Conservation (phyloP, 106 monocot species). For the Platanthera guangdongensis region DNA sequence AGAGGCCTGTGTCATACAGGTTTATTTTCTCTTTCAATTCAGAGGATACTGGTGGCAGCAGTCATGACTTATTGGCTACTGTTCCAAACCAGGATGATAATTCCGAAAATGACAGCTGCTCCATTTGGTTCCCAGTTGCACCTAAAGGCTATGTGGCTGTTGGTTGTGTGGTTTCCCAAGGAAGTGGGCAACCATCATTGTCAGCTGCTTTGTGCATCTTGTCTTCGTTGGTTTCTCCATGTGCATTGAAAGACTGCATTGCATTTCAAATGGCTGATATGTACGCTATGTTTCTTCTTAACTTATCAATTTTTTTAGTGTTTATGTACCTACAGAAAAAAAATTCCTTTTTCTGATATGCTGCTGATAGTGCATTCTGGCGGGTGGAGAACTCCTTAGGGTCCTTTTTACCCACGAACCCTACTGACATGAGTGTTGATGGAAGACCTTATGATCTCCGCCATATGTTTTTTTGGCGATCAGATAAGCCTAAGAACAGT, state of each 20-base stretch:
- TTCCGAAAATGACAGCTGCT: slow-evolving; percentile 20
- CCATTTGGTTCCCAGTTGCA: slow-evolving; percentile 95
- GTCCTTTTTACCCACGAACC: slow-evolving; percentile 64
- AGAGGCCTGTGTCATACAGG: slow-evolving; percentile 79
- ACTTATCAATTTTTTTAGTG: neutral
- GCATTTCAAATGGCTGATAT: slow-evolving; percentile 30
- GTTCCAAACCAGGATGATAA: slow-evolving; percentile 12
- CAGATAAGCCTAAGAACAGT: slow-evolving; percentile 17
- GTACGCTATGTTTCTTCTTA: slow-evolving; percentile 27
- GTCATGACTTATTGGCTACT: slow-evolving; percentile 8
- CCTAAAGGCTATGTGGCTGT: slow-evolving; percentile 83
- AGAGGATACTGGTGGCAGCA: slow-evolving; percentile 9
- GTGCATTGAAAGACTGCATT: slow-evolving; percentile 73
- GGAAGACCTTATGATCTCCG: slow-evolving; percentile 84
- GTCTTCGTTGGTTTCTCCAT: slow-evolving; percentile 71
- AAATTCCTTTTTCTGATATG: slow-evolving; percentile 25
- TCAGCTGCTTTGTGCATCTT: slow-evolving; percentile 77
- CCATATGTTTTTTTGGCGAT: slow-evolving; percentile 37
- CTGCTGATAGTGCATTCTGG: slow-evolving; percentile 61
- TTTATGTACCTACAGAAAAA: neutral
- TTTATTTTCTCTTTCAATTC: slow-evolving; percentile 46
- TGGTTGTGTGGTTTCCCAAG: slow-evolving; percentile 74
- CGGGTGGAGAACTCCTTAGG: slow-evolving; percentile 91
- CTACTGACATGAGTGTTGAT: slow-evolving; percentile 22
- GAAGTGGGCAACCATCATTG: slow-evolving; percentile 48